These are phyloP conservation scores for Scedosporium dehoogii DNA, from an alignment of 2,329 filamentous ascomycete genomes.

Conservation along the genomic window DNA sequence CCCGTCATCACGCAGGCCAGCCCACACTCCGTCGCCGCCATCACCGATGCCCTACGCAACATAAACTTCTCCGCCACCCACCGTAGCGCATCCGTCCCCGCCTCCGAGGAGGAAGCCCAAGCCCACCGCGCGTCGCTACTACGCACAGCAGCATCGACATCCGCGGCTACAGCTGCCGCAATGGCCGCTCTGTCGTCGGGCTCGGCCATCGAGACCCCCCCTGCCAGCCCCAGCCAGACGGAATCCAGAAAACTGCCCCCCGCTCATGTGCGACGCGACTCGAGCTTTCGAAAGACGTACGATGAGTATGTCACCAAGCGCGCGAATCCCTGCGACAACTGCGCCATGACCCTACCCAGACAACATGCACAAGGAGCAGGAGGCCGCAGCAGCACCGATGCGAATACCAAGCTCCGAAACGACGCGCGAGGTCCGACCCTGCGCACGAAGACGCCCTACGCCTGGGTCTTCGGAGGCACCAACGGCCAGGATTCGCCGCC, in stretches of 20 bases:
- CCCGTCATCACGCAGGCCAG: constrained; percentile 27
- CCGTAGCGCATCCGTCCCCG: constrained; percentile 32
- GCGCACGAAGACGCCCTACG: constrained; percentile 50
- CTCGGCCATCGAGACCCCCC: constrained; percentile 45
- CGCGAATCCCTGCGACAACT: constrained; percentile 58
- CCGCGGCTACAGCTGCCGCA: constrained; percentile 22
- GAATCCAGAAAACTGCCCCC: constrained; percentile 21
- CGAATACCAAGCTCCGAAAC: constrained; percentile 10
- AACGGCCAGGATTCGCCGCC: constrained; percentile 37
- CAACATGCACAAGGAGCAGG: constrained; percentile 18
- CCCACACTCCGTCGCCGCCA: constrained; percentile 24
- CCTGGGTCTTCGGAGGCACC: constrained; percentile 41
- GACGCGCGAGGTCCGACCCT: constrained; percentile 45
- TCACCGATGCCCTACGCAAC: constrained; percentile 37
- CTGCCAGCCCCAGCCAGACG: constrained; percentile 38
- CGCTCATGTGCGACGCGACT: constrained; percentile 37
- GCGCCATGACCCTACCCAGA: constrained; percentile 54
- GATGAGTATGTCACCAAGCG: constrained; percentile 55
- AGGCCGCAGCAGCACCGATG: constrained; percentile 10
- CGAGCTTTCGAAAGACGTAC: constrained; percentile 52
- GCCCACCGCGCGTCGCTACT: constrained; percentile 30
- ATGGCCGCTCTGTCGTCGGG: constrained; percentile 21
- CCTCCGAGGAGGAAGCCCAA: constrained; percentile 34
- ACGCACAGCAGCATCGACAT: constrained; percentile 14
- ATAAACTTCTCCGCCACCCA: constrained; percentile 29